Percentiles rank a stretch among this genome's conserved stretches.
These are phyloP conservation scores for Clathrus columnatus DNA, from an alignment of 768 basidiomycete genomes.

Conservation along the genomic window DNA sequence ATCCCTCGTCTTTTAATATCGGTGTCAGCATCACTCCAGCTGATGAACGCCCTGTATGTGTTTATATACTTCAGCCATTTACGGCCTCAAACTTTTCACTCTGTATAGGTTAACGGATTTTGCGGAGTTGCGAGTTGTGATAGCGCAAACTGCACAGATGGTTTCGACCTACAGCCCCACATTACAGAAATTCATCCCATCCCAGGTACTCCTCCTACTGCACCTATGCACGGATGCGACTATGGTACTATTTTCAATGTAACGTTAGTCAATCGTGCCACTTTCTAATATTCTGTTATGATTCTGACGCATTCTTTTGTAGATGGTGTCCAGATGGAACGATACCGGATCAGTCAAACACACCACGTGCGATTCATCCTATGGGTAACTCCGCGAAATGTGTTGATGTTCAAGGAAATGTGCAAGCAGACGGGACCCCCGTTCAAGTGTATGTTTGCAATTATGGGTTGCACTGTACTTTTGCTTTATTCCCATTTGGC, in stretches of 20 bases:
- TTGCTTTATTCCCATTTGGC: neutral
- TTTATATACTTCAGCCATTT: neutral
- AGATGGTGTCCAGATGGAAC: neutral
- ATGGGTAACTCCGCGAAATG: conserved; percentile 20
- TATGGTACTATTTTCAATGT: neutral
- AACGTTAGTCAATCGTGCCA: neutral
- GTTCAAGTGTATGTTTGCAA: conserved; percentile 25
- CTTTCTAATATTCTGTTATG: neutral
- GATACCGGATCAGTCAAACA: neutral
- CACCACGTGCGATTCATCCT: neutral
- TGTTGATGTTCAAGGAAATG: conserved; percentile 24
- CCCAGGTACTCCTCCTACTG: neutral
- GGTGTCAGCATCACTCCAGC: neutral
- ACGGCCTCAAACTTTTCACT: neutral
- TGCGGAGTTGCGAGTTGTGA: neutral
- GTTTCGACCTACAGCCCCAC: neutral
- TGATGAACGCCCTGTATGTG: neutral
- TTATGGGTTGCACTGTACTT: neutral
- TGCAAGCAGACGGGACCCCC: conserved; percentile 23
- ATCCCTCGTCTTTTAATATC: neutral
- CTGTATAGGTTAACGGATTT: neutral
- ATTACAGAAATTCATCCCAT: neutral
- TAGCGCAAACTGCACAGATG: neutral
- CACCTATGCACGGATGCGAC: neutral
- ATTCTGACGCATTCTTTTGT: neutral